phyloP scores from a whole-genome alignment of 192 early-diverging fungal species.

The Phlyctochytrium planicorne region DNA sequence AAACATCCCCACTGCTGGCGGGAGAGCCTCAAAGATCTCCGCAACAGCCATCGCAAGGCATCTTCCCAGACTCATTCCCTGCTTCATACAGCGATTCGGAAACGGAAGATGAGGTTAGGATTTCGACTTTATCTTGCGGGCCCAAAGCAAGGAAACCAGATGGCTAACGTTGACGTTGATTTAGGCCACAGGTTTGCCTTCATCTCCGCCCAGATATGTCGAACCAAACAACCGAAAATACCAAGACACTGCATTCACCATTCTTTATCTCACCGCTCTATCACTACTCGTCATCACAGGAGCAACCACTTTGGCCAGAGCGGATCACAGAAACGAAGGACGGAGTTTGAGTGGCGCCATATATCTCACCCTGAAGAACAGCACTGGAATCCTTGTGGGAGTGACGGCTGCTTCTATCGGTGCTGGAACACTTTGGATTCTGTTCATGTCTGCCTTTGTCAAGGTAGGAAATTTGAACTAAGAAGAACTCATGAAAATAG shows the following conservation, averaged over 20 bases:
- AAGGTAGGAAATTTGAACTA: slow-evolving; percentile 2
- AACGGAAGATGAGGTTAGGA: neutral
- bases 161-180: no score
- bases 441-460: slow-evolving; percentile 20
- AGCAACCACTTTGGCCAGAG: slow-evolving; percentile 53
- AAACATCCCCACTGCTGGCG: neutral
- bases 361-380: slow-evolving; percentile 14
- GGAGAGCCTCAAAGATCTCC: neutral
- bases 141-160: no score
- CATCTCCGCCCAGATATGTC: neutral
- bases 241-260: slow-evolving; percentile 14
- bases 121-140: neutral
- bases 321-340: slow-evolving; percentile 27
- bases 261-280: slow-evolving; percentile 12
- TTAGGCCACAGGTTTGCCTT: neutral
- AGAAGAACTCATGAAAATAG: neutral
- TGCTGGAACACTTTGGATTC: slow-evolving; percentile 16
- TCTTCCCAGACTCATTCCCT: neutral
- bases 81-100: slow-evolving; percentile 2
- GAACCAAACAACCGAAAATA: neutral
- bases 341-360: slow-evolving; percentile 5
- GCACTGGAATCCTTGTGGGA: slow-evolving; percentile 9
- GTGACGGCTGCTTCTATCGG: slow-evolving; percentile 8
- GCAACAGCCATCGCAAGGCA: neutral
- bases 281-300: slow-evolving; percentile 53